phyloP scores from a whole-genome alignment of 1,284 basidiomycete genomes.

The Ganoderma multipileum region DNA sequence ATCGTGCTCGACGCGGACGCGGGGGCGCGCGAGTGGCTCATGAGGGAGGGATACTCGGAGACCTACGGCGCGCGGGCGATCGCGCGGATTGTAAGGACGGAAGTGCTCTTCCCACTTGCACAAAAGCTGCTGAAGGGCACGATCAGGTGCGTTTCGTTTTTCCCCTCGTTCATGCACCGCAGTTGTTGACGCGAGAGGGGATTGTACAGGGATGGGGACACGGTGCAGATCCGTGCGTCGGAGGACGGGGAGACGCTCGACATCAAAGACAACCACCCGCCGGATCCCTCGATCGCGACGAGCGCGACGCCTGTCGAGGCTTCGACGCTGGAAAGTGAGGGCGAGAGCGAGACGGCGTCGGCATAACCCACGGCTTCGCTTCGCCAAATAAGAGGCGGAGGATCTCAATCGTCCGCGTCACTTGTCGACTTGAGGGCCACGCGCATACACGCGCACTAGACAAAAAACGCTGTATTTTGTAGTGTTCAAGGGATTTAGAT shows the following conservation, averaged over 20 bases:
- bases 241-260: slow-evolving; percentile 53
- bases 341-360: not conserved
- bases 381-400: too few species aligned
- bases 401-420: too few species aligned
- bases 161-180: not conserved
- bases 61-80: slow-evolving; percentile 89
- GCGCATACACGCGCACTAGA: not conserved
- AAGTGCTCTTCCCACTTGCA: slow-evolving; percentile 82
- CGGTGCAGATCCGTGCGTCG: slow-evolving; percentile 58
- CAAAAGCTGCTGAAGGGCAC: slow-evolving; percentile 78
- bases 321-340: not conserved
- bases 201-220: slow-evolving; percentile 62
- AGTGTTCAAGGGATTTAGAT: not conserved
- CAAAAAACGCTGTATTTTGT: not conserved
- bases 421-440: too few species aligned
- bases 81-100: slow-evolving; percentile 68
- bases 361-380: not conserved
- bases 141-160: slow-evolving; percentile 60
- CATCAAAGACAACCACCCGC: slow-evolving; percentile 64
- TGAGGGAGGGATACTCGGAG: slow-evolving; percentile 83
- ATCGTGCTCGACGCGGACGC: slow-evolving; percentile 79
- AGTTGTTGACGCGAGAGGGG: slow-evolving; percentile 6
- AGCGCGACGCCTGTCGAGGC: slow-evolving; percentile 3
- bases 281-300: slow-evolving; percentile 45
- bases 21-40: slow-evolving; percentile 76